Evolutionary conservation across 2,329 filamentous ascomycete species (phyloP).

Genomic region (Fusarium sulawesiense): DNA sequence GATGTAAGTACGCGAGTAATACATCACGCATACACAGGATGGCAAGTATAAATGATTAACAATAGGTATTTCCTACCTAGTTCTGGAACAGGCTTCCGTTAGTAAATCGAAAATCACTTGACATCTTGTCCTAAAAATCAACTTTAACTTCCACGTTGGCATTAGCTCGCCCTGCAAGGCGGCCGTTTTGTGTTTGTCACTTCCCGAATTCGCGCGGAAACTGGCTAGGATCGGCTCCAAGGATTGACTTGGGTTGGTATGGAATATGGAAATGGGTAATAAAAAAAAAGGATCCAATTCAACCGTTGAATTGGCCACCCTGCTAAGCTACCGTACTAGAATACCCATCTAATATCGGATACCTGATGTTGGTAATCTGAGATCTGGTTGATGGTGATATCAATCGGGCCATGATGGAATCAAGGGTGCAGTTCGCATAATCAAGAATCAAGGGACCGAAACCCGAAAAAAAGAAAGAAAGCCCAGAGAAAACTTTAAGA

Average conservation of each 20-base stretch:
- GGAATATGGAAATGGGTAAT: background rate
- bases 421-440: background rate
- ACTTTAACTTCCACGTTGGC: conserved; percentile 40
- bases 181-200: conserved; percentile 30
- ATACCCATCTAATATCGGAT: background rate
- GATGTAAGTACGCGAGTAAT: conserved; percentile 1
- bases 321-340: background rate
- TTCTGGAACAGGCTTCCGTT: background rate
- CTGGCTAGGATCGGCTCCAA: conserved; percentile 22
- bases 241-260: conserved; percentile 2
- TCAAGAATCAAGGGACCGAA: background rate
- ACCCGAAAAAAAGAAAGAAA: background rate
- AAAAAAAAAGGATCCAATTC: conserved; percentile 7
- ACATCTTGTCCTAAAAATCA: conserved; percentile 1
- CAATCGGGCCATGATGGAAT: background rate
- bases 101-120: conserved; percentile 9
- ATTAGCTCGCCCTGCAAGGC: conserved; percentile 41
- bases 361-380: background rate
- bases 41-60: background rate
- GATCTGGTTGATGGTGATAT: background rate
- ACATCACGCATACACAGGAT: conserved; percentile 11
- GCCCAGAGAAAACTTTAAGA: conserved; percentile 12
- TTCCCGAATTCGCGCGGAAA: conserved; percentile 19
- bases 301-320: conserved; percentile 21
- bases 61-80: background rate